Conservation (phyloP, 116 monocot genomes). For the Zostera marina region DNA sequence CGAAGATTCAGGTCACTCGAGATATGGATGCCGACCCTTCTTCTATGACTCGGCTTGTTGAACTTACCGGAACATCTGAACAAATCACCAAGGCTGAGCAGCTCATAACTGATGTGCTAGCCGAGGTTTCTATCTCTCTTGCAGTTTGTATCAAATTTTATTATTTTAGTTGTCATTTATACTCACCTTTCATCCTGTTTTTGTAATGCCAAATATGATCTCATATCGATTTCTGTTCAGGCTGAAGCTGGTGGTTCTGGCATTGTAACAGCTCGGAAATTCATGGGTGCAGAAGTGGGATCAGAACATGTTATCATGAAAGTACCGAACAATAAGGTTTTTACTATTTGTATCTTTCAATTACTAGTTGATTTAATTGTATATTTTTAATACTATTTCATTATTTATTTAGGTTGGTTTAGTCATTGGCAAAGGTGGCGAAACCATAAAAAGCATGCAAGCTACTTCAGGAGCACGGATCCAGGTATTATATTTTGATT, state of each 20-base stretch:
- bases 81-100: conserved; percentile 61
- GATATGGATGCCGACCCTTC: conserved; percentile 70
- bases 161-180: too few species aligned
- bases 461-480: conserved; percentile 77
- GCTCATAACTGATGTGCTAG: conserved; percentile 50
- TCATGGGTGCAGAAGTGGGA: conserved; percentile 22
- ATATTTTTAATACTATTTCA: not conserved
- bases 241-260: conserved; percentile 78
- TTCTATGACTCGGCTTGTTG: conserved; percentile 61
- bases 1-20: conserved; percentile 91
- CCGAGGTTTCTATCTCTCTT: conserved; percentile 21
- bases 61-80: conserved; percentile 52
- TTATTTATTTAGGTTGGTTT: conserved; percentile 58
- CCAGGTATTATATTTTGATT: conserved; percentile 26
- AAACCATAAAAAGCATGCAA: conserved; percentile 93
- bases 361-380: not conserved
- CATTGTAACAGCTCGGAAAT: conserved; percentile 20
- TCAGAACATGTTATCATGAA: conserved; percentile 53
- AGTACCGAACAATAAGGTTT: conserved; percentile 75
- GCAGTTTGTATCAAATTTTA: not conserved
- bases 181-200: too few species aligned
- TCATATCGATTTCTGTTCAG: conserved; percentile 13
- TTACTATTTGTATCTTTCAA: conserved; percentile 34
- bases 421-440: conserved; percentile 95
- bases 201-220: too few species aligned